These are phyloP conservation scores for Polyporus arcularius DNA, from an alignment of 768 basidiomycete genomes.

Conservation along the genomic window DNA sequence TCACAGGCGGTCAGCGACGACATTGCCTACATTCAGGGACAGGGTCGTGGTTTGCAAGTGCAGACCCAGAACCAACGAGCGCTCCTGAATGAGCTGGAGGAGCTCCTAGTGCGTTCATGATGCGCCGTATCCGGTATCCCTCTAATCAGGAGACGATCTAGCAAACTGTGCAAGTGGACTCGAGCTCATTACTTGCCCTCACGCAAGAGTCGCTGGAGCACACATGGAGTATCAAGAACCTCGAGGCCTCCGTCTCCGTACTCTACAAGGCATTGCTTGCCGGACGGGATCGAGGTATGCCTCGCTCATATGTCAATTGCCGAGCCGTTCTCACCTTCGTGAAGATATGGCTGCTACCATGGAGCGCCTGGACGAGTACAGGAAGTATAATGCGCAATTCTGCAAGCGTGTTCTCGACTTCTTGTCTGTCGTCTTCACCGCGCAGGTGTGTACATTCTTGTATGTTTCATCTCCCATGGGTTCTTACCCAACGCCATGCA, in stretches of 20 bases:
- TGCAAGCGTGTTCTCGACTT: slow-evolving; percentile 91
- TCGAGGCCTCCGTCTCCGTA: slow-evolving; percentile 83
- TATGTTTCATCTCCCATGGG: background rate
- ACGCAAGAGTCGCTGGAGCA: slow-evolving; percentile 92
- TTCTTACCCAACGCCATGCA: slow-evolving; percentile 26
- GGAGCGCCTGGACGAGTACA: slow-evolving; percentile 89
- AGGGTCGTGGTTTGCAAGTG: slow-evolving; percentile 95
- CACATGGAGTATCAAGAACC: slow-evolving; percentile 64
- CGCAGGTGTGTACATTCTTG: slow-evolving; percentile 57
- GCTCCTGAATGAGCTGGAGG: slow-evolving; percentile 82
- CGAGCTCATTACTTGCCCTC: slow-evolving; percentile 69
- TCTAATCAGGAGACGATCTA: slow-evolving; percentile 30
- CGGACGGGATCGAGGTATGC: slow-evolving; percentile 80
- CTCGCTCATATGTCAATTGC: background rate
- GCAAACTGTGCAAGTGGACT: slow-evolving; percentile 95
- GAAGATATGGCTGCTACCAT: slow-evolving; percentile 97
- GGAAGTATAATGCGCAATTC: slow-evolving; percentile 87
- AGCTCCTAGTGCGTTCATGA: slow-evolving; percentile 61
- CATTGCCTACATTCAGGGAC: slow-evolving; percentile 93
- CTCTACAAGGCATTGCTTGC: slow-evolving; percentile 96
- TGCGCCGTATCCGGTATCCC: background rate
- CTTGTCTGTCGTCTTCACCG: slow-evolving; percentile 87
- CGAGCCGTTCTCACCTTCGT: background rate
- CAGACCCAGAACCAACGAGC: slow-evolving; percentile 95
- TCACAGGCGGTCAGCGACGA: slow-evolving; percentile 89